Percentiles rank a stretch among this genome's conserved stretches.
These are phyloP conservation scores for Angomonas deanei DNA, from an alignment of 208 protist species.

Conservation along the genomic window DNA sequence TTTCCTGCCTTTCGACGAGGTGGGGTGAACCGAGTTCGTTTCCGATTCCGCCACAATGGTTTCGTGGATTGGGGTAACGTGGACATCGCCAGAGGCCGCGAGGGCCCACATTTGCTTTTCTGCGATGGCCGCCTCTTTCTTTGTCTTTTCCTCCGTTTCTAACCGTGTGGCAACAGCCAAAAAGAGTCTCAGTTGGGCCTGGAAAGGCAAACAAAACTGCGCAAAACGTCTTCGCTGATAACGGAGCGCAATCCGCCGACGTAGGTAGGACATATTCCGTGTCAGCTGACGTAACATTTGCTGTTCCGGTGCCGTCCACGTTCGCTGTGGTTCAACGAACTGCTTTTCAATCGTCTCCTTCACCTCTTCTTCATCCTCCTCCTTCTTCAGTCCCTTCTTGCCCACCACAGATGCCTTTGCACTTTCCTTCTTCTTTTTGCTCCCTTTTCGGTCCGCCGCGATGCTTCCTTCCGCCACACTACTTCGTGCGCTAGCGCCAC, in stretches of 20 bases:
- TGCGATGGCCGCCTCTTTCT: constrained; percentile 1
- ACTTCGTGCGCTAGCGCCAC: not conserved
- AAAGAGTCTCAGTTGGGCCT: constrained; percentile 56
- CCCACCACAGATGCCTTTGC: not conserved
- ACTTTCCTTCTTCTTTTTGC: constrained; percentile 5
- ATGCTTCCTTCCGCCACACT: not conserved
- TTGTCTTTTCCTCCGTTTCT: constrained; percentile 10
- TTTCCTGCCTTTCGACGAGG: not conserved
- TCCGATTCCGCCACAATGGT: not conserved
- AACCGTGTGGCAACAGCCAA: constrained; percentile 28
- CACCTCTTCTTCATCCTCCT: constrained; percentile 8
- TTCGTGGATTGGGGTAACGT: not conserved
- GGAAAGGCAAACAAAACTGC: constrained; percentile 54
- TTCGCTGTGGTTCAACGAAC: constrained; percentile 12
- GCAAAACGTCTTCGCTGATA: constrained; percentile 47
- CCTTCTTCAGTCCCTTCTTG: not conserved
- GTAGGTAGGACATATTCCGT: constrained; percentile 46
- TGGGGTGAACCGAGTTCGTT: not conserved
- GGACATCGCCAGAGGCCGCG: not conserved
- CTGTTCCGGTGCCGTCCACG: constrained; percentile 49
- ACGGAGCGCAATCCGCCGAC: constrained; percentile 41
- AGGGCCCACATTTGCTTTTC: constrained; percentile 15
- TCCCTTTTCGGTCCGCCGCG: not conserved
- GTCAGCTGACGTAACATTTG: constrained; percentile 75
- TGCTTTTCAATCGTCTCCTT: not conserved